A percentile compares a stretch with the other conserved stretches of the same genome.
phyloP scores from a whole-genome alignment of 2,329 filamentous ascomycete species.

The Leptographium lundbergii region DNA sequence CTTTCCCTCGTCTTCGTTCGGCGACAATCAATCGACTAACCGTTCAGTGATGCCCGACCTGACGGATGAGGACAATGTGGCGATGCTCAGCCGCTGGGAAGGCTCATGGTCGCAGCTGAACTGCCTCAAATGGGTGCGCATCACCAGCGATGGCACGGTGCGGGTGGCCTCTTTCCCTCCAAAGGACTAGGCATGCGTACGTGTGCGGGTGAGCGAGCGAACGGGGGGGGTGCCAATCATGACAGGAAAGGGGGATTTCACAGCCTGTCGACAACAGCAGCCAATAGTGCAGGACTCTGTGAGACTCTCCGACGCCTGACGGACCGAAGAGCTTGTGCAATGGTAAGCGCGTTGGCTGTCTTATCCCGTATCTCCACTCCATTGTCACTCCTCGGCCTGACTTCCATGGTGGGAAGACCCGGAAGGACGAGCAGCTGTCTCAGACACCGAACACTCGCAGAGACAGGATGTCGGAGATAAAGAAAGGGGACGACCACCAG shows the following conservation, averaged over 20 bases:
- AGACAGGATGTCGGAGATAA: background rate
- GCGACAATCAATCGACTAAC: background rate
- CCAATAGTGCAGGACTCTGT: background rate
- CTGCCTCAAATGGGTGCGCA: slow-evolving; percentile 62
- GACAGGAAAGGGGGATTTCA: background rate
- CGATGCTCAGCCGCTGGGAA: slow-evolving; percentile 61
- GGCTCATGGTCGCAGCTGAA: slow-evolving; percentile 73
- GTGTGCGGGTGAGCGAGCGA: background rate
- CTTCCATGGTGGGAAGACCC: background rate
- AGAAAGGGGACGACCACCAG: background rate
- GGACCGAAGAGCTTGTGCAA: background rate
- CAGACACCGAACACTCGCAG: background rate
- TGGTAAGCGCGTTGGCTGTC: background rate
- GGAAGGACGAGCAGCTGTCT: background rate
- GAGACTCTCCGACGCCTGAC: background rate
- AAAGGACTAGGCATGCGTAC: slow-evolving; percentile 17
- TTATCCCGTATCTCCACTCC: background rate
- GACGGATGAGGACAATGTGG: slow-evolving; percentile 49
- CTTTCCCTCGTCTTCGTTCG: background rate
- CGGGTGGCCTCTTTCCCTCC: slow-evolving; percentile 71
- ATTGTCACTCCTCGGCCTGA: background rate
- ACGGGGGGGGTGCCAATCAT: background rate
- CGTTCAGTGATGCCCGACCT: slow-evolving; percentile 59
- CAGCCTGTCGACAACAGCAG: background rate
- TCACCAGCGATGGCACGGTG: slow-evolving; percentile 51